Base-by-base conservation (phyloP, 352 stramenopile genomes). In the Phytophthora idaei region DNA sequence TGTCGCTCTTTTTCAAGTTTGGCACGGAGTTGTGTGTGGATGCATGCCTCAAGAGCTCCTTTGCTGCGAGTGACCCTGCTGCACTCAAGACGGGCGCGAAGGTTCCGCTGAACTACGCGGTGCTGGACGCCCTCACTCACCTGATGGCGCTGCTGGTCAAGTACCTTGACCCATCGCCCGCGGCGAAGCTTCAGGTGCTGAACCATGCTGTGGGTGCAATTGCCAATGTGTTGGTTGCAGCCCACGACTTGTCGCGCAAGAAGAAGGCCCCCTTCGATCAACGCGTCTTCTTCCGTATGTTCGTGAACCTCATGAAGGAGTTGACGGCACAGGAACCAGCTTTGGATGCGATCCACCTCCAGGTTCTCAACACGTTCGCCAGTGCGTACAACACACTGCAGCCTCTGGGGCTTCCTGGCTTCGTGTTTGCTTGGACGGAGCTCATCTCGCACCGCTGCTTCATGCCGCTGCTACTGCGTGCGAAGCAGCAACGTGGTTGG, bases 401-500 rank as follows among this genome's bases (percentile, higher is more conserved):
- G 81, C 98, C 98, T 14, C 73, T 97, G 44, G 92, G 94, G 41
- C 80, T 99, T 14, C 97, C 98, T 36, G 93, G 90, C 11, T 99
- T 99, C 76, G 93, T 98, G 36, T 99, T 99, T 83, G 95, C 96
- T 32, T 99, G 98, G 98, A 96, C 98, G 34, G 97, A 99, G 78
- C 86, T 99, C 12, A 94, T 99, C 15, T 99, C 94, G 27, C 97
- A 99, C 77, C 87, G 97, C 7, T 98, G 97, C 76, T 99, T 99
- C 69, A 98, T 99, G 83, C 97, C 97, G n/a, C 90, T 98, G 69
- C 75, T 99, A 29, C 75, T 99, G 31, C 83, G 81, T 29, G 82
- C 91, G 9, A 97, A 98, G 77, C 88, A 97, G 47, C 90, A 99
- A 64, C 98, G 98, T 68, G 97, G 96, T 28, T 99, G 97, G 97